Conservation (phyloP, 2,329 filamentous ascomycete species). For the Coniochaeta sp. region DNA sequence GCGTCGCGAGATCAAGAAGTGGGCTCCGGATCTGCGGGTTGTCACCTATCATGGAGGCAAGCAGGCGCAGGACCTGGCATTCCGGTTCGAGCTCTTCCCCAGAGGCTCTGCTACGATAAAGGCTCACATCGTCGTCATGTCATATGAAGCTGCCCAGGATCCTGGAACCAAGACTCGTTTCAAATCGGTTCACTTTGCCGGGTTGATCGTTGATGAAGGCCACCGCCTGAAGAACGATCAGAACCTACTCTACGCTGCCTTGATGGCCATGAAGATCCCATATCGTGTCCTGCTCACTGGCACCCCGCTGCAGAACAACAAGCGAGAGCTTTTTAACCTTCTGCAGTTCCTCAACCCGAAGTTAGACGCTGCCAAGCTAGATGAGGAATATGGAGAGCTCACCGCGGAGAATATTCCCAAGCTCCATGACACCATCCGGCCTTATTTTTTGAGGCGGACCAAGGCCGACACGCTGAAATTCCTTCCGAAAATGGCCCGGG, state of each 20-base stretch:
- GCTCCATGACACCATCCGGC: conserved; percentile 76
- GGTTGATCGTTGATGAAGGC: conserved; percentile 88
- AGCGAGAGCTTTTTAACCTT: conserved; percentile 91
- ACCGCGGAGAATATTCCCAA: conserved; percentile 75
- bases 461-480: conserved; percentile 89
- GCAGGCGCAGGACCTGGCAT: conserved; percentile 67
- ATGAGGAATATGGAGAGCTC: conserved; percentile 68
- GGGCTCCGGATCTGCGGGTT: conserved; percentile 78
- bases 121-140: conserved; percentile 90
- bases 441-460: conserved; percentile 65
- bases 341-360: conserved; percentile 81
- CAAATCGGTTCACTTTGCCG: conserved; percentile 70
- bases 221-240: conserved; percentile 93
- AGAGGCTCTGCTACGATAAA: conserved; percentile 58
- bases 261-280: conserved; percentile 67
- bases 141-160: conserved; percentile 83
- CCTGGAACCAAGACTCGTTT: conserved; percentile 60
- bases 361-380: conserved; percentile 63
- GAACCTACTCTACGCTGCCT: conserved; percentile 69
- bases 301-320: conserved; percentile 93
- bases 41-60: conserved; percentile 87
- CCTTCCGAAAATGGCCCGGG: conserved; percentile 85
- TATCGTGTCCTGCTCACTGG: conserved; percentile 85
- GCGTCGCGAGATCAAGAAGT: conserved; percentile 91
- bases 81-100: conserved; percentile 81